Base-by-base conservation (phyloP, 1,284 basidiomycete species). In the Puccinia sorghi region DNA sequence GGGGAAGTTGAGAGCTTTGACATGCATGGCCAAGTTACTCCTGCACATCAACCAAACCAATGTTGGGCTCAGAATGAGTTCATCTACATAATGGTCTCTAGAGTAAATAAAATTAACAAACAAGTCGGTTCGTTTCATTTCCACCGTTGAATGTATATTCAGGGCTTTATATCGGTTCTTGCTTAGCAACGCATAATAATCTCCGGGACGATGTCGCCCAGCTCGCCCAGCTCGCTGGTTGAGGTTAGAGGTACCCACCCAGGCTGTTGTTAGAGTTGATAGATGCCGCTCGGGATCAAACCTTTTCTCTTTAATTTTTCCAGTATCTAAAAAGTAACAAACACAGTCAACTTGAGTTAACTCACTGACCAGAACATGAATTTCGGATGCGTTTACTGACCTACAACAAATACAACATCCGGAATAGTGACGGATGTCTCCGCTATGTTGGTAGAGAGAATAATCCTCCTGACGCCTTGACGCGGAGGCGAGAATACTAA, bases 401-500 rank as follows among this genome's bases (percentile, higher is more conserved):
- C 69, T 27, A 71, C 69, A 22, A 71, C 95, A 83, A 93, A 95
- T 7, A 97, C 94, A 39, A 97, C 94, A 83, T 97, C 93, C 0
- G 95, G 95, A 81, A 98, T 97, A 0, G 95, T 98, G 82, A 98
- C 89, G 6, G 93, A 94, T 0, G 94, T 97, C 86, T 98, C 95
- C 15, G 95, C 96, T 80, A 98, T 96, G 85, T 97, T 98, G 64
- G 95, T 98, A 3, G 95, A 71, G 15, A 78, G 67, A 32, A 78
- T 78, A 17, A 78, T 56, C 52, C 76, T 57, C 67, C 76, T 32
- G 46, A 78, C 57, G 56, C 76, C 76, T 27, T 80, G 56, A 76
- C 81, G 80, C 20, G 82, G 81, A 7, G 82, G 82, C 74, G 83
- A 90, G 84, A 98, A 97, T 78, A 98, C 92, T 79, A 90, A 88